These are phyloP conservation scores for Aspergillus ochraceoroseus DNA, from an alignment of 2,329 filamentous ascomycete genomes.

Conservation along the genomic window DNA sequence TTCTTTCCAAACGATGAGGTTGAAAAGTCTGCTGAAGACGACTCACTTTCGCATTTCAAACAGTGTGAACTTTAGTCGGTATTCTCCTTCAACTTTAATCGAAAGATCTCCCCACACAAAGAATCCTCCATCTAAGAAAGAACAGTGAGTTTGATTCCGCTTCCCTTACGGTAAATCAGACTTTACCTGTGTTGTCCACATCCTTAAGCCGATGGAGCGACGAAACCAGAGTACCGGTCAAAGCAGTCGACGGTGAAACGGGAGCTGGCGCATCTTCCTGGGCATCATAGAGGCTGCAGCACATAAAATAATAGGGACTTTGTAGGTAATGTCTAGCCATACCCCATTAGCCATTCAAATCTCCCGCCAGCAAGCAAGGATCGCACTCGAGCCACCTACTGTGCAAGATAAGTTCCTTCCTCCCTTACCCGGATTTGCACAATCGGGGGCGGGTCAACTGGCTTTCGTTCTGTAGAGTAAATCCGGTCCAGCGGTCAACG, in stretches of 20 bases:
- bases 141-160: constrained; percentile 6
- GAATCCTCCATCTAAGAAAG: constrained; percentile 63
- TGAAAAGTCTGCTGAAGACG: not conserved
- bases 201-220: constrained; percentile 80
- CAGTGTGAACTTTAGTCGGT: constrained; percentile 69
- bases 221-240: constrained; percentile 70
- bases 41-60: constrained; percentile 64
- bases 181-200: constrained; percentile 58
- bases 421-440: constrained; percentile 61
- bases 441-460: constrained; percentile 78
- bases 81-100: constrained; percentile 67
- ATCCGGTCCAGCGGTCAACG: constrained; percentile 14
- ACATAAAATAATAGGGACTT: constrained; percentile 62
- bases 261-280: constrained; percentile 45
- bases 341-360: constrained; percentile 6
- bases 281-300: constrained; percentile 52
- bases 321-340: constrained; percentile 54
- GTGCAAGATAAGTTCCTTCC: constrained; percentile 48
- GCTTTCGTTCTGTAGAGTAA: constrained; percentile 63
- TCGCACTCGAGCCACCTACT: constrained; percentile 48
- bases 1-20: too few species aligned
- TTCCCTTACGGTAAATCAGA: constrained; percentile 3
- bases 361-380: constrained; percentile 13
- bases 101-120: constrained; percentile 91
- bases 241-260: constrained; percentile 47